A percentile compares a stretch with the other conserved stretches of the same genome.
Evolutionary conservation across 208 protist genomes (phyloP).

Genomic region (Trypanosoma conorhini): DNA sequence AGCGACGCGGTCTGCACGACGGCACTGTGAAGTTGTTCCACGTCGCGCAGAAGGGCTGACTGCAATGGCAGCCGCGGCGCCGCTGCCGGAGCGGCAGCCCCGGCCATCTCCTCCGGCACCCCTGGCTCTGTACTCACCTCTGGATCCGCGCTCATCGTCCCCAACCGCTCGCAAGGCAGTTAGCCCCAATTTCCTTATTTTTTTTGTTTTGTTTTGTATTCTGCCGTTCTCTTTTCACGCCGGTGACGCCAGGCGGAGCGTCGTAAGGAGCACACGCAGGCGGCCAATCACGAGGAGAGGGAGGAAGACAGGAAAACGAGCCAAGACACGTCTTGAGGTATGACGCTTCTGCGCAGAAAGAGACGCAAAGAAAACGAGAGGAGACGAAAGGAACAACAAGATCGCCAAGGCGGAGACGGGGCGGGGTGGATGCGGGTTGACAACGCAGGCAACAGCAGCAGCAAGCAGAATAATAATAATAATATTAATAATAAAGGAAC

Average conservation of each 20-base stretch:
- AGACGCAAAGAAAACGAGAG: neutral
- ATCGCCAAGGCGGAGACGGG: neutral
- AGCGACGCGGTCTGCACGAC: slow-evolving; percentile 25
- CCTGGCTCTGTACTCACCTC: neutral
- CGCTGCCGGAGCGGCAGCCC: neutral
- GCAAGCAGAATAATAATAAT: neutral
- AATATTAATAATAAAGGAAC: no score
- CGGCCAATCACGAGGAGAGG: neutral
- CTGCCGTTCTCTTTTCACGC: neutral
- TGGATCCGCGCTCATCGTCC: neutral
- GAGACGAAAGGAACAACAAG: neutral
- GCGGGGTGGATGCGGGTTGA: neutral
- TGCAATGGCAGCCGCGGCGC: neutral
- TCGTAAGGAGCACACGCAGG: neutral
- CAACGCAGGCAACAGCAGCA: neutral
- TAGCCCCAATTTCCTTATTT: neutral
- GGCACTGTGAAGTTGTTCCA: slow-evolving; percentile 28
- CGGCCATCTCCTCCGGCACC: neutral
- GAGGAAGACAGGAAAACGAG: slow-evolving; percentile 11
- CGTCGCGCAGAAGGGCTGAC: neutral
- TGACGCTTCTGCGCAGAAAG: neutral
- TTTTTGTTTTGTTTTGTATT: neutral
- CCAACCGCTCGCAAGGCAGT: neutral
- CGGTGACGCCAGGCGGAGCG: neutral
- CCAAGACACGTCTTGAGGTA: neutral